Evolutionary conservation across 495 filamentous ascomycete species (phyloP), one percentile per base, ranked within the genome.

Genomic region (Aspergillus indologenus): DNA sequence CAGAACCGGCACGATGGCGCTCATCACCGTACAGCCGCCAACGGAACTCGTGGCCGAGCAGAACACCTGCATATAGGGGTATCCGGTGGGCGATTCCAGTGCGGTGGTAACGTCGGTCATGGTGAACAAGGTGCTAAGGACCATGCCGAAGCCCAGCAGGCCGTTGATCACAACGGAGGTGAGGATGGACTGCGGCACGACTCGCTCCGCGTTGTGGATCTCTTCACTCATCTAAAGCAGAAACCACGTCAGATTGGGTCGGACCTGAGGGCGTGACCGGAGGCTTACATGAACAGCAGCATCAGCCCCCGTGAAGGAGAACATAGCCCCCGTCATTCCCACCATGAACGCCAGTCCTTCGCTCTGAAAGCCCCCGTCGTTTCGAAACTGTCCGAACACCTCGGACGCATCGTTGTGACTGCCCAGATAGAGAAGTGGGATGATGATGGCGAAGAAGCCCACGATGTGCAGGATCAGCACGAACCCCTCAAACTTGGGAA

Each of bases 211-310:
- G 50, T 76, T 73, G 8, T 71, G 58, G 26, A 81, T 75, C 60
- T 85, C 82, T 59, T 85, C 81, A 26, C 80, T 71, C 79, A 83
- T 82, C 70, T 82, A 48, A 55, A 29, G n/a, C 43, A 40, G 9
- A 11, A 2, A 18, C 17, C 6, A 19, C n/a, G n/a, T n/a, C n/a
- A n/a, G n/a, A n/a, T n/a, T n/a, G n/a, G n/a, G n/a, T n/a, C n/a
- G n/a, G n/a, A n/a, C n/a, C n/a, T n/a, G n/a, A n/a, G 12, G 22
- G 1, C 24, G 17, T 19, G 44, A 31, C 14, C 5, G 1, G 12
- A 1, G 22, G 67, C 72, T 21, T 54, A 78, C 74, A 58, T 78
- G 75, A 3, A 76, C 68, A 1, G 71, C 69, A 22, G 68, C 65
- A 63, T 78, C 75, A 40, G 63, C 63, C 42, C 73, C 75, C 15